Base-by-base conservation (phyloP, 805 yeast species). In the Lachancea mirantina region DNA sequence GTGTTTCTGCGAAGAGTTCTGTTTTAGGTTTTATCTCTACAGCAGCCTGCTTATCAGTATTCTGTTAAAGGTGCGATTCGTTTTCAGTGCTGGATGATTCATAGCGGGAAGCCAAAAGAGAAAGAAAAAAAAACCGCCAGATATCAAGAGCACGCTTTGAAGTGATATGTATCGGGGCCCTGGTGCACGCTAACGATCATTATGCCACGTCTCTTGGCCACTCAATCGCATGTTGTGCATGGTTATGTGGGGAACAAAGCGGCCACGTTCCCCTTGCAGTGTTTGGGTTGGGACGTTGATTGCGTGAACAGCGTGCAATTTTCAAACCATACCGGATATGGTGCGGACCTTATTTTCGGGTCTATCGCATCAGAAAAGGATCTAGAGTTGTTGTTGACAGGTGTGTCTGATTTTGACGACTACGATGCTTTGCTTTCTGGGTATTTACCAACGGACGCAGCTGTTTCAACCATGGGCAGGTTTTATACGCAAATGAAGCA, bases 241-340 rank as follows among this genome's bases (percentile, higher is more conserved):
- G 85, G 85, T 2, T 78, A 76, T 42, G 85, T 78, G 21, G 85
- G 85, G 0, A 76, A 77, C 43, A 70, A 74, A 43, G 80, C 82
- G 0, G 70, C 77, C 2, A 68, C 78, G 0, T 78, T 78, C 47
- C 83, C 84, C 0, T 52, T 78, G 6, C 84, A 78, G 45, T 66
- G 64, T 33, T 59, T 64, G n/a, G 78, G 79, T 6, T 77, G 83
- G 83, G 75, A 78, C 40, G 81, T 78, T 7, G 85, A 78, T 48
- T 70, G 68, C 11, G 42, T 78, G 34, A 77, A 78, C 50, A 71
- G 83, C 0, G 79, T 77, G 13, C 72, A 77, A 41, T 76, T 70
- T 44, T 75, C 83, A 11, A 78, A 78, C 45, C 85, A 78, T 50
- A 78, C 85, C 0, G 85, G 84, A 0, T 78, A 78, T 26, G 57